A percentile compares a stretch with the other conserved stretches of the same genome.
Conservation (phyloP, 2,329 filamentous ascomycete species). For the Colletotrichum trifolii region DNA sequence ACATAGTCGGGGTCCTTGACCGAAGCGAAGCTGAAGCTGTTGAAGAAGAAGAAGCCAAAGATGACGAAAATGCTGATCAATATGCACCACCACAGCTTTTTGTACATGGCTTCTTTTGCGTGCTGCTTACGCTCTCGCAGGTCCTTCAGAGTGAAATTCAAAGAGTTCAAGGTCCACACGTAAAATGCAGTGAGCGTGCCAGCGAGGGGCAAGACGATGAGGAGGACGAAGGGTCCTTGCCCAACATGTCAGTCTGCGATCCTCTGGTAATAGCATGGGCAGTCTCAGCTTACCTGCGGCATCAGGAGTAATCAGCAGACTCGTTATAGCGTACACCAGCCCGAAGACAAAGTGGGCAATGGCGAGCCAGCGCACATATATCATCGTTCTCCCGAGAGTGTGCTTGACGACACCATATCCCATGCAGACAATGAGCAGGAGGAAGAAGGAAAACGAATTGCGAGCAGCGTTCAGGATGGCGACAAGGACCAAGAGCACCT, state of each 20-base stretch:
- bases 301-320: slow-evolving; percentile 88
- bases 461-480: slow-evolving; percentile 91
- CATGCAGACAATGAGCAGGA: slow-evolving; percentile 98
- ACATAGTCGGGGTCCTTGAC: slow-evolving; percentile 88
- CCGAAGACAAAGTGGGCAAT: slow-evolving; percentile 95
- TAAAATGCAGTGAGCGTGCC: slow-evolving; percentile 96
- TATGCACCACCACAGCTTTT: slow-evolving; percentile 98
- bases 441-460: slow-evolving; percentile 98
- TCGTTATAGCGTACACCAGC: slow-evolving; percentile 90
- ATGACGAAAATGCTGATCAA: slow-evolving; percentile 92
- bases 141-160: slow-evolving; percentile 95
- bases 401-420: slow-evolving; percentile 98
- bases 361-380: slow-evolving; percentile 90
- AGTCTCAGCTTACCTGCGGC: slow-evolving; percentile 69
- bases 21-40: slow-evolving; percentile 93
- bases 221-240: slow-evolving; percentile 83
- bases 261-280: not conserved
- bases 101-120: slow-evolving; percentile 95
- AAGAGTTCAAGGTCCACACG: slow-evolving; percentile 96
- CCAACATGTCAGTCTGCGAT: slow-evolving; percentile 18
- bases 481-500: slow-evolving; percentile 90
- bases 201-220: slow-evolving; percentile 92
- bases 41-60: slow-evolving; percentile 98
- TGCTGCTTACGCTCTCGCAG: slow-evolving; percentile 94
- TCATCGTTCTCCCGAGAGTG: slow-evolving; percentile 91